Evolutionary conservation across 345 rosid genomes (phyloP).

Genomic region (Moringa oleifera): DNA sequence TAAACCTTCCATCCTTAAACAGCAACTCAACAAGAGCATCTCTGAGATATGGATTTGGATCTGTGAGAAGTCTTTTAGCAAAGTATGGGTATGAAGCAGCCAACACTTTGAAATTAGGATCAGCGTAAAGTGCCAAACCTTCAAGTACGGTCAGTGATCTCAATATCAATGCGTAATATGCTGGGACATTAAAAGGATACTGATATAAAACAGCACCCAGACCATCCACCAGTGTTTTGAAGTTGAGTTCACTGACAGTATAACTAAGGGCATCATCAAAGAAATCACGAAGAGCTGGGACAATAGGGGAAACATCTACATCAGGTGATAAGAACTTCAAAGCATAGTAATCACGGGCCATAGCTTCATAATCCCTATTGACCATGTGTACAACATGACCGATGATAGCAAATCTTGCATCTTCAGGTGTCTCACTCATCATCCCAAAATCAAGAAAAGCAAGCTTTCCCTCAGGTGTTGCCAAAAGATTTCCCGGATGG

Average conservation of each 20-base stretch:
- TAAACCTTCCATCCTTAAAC: conserved; percentile 91
- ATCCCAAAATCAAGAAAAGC: conserved; percentile 98
- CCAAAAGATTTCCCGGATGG: conserved; percentile 98
- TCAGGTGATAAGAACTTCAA: conserved; percentile 76
- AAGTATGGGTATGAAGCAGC: conserved; percentile 97
- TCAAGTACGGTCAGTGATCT: conserved; percentile 96
- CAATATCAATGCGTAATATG: conserved; percentile 89
- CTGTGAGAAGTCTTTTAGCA: conserved; percentile 98
- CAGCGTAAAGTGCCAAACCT: conserved; percentile 87
- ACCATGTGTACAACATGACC: conserved; percentile 95
- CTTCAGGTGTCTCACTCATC: conserved; percentile 99
- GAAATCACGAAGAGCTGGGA: conserved; percentile 81
- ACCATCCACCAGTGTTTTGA: conserved; percentile 89
- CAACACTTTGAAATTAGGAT: conserved; percentile 89
- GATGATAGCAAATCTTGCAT: conserved; percentile 87
- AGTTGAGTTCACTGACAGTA: conserved; percentile 91
- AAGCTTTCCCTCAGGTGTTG: conserved; percentile 95
- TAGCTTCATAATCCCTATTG: conserved; percentile 94
- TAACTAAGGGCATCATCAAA: conserved; percentile 91
- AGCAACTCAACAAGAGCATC: conserved; percentile 95
- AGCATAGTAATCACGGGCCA: conserved; percentile 94
- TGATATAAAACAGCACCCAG: conserved; percentile 86
- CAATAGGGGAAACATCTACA: conserved; percentile 88
- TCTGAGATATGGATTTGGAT: conserved; percentile 90
- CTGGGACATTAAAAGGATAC: conserved; percentile 88